Conservation (phyloP, 805 yeast species). For the Wickerhamiella qilinensis region DNA sequence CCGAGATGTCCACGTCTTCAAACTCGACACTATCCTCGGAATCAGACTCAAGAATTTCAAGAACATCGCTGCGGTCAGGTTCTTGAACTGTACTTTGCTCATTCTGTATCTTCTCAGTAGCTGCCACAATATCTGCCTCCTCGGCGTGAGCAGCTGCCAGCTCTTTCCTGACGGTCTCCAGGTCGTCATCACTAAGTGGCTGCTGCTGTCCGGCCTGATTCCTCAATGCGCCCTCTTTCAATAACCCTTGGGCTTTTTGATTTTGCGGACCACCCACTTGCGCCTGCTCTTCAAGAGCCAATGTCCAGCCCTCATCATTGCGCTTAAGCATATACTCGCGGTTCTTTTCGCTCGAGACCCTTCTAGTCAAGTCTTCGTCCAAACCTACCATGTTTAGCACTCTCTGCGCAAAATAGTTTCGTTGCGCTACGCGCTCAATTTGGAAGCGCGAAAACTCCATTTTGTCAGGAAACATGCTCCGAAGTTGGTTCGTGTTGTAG, state of each 20-base stretch:
- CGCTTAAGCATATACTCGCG: slow-evolving; percentile 58
- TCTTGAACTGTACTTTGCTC: too few relatives aligned
- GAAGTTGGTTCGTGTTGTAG: slow-evolving; percentile 74
- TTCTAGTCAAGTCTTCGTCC: slow-evolving; percentile 31
- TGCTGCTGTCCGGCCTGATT: too few relatives aligned
- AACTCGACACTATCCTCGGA: too few relatives aligned
- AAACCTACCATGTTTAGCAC: slow-evolving; percentile 72
- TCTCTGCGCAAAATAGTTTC: slow-evolving; percentile 80
- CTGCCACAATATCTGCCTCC: too few relatives aligned
- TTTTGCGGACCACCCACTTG: slow-evolving; percentile 23
- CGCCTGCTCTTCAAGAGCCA: slow-evolving; percentile 38
- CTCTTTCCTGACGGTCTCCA: slow-evolving; percentile 21
- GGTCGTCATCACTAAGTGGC: too few relatives aligned
- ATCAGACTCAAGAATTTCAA: too few relatives aligned
- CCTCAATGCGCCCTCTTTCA: too few relatives aligned
- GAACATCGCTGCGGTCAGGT: too few relatives aligned
- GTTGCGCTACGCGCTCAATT: slow-evolving; percentile 76
- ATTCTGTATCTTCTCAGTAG: too few relatives aligned
- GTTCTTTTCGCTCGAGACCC: slow-evolving; percentile 75
- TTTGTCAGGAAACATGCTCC: slow-evolving; percentile 63
- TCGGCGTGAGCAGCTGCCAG: too few relatives aligned
- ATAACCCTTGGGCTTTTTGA: slow-evolving; percentile 1
- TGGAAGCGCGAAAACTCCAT: slow-evolving; percentile 88
- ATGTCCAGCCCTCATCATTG: slow-evolving; percentile 71
- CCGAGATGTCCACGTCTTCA: too few relatives aligned